A percentile compares a stretch with the other conserved stretches of the same genome.
These are phyloP conservation scores for Paraglomus occultum DNA, from an alignment of 192 early-diverging fungal species.

Conservation along the genomic window DNA sequence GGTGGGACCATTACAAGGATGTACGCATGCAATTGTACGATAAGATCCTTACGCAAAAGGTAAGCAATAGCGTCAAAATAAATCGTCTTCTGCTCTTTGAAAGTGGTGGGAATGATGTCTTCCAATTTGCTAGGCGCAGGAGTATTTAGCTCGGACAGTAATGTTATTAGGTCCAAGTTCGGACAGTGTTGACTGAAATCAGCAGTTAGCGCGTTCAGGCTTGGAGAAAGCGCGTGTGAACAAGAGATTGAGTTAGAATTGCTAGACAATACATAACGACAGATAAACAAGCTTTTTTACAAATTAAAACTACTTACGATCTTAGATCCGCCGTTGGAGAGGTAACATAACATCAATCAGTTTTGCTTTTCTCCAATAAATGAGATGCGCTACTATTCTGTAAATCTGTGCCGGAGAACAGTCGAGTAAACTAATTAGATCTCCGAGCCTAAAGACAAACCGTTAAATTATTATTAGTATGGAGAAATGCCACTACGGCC, in stretches of 20 bases:
- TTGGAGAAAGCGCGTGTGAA: slow-evolving; percentile 35
- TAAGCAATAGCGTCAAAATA: slow-evolving; percentile 84
- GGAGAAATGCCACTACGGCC: too few species aligned
- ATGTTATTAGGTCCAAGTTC: slow-evolving; percentile 9
- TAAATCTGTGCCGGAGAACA: slow-evolving; percentile 95
- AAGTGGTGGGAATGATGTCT: slow-evolving; percentile 46
- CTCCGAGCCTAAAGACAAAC: slow-evolving; percentile 59
- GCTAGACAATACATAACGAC: slow-evolving; percentile 5
- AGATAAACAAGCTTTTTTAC: not conserved
- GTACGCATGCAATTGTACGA: slow-evolving; percentile 84
- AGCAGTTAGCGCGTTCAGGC: slow-evolving; percentile 35
- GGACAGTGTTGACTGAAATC: slow-evolving; percentile 26
- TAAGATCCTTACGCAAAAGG: slow-evolving; percentile 70
- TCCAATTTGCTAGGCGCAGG: slow-evolving; percentile 56
- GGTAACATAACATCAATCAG: slow-evolving; percentile 84
- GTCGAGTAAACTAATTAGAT: slow-evolving; percentile 80
- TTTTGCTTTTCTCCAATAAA: slow-evolving; percentile 92
- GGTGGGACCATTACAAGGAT: slow-evolving; percentile 60
- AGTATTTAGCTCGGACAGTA: slow-evolving; percentile 57
- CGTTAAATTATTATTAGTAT: too few species aligned
- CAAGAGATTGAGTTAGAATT: slow-evolving; percentile 18
- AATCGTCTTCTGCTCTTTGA: slow-evolving; percentile 61
- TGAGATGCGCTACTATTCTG: slow-evolving; percentile 83
- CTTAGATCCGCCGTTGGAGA: slow-evolving; percentile 61
- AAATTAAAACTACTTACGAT: slow-evolving; percentile 40